Conservation (phyloP, 2,329 filamentous ascomycete genomes). For the Fusarium fujikuroi region DNA sequence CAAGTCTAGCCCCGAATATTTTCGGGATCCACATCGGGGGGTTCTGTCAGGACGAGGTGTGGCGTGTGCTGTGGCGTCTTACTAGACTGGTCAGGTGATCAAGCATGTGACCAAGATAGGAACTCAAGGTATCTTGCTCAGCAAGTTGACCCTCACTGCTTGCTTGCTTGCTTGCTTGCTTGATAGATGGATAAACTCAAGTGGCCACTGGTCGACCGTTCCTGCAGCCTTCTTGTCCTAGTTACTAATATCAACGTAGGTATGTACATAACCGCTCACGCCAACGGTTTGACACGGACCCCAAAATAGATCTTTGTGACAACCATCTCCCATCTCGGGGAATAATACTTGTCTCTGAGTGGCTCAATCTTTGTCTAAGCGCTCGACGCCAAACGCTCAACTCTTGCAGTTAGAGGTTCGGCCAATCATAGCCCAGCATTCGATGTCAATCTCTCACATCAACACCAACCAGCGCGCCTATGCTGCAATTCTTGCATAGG, state of each 20-base stretch:
- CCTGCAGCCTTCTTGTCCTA: slow-evolving; percentile 6
- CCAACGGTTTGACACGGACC: slow-evolving; percentile 25
- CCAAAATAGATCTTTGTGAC: slow-evolving; percentile 31
- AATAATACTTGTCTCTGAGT: slow-evolving; percentile 28
- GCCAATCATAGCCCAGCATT: slow-evolving; percentile 33
- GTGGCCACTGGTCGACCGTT: not conserved
- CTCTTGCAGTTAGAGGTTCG: not conserved
- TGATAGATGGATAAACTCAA: not conserved
- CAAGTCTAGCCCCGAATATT: slow-evolving; percentile 35
- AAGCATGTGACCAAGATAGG: slow-evolving; percentile 8
- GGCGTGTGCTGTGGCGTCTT: not conserved
- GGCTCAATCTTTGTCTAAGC: slow-evolving; percentile 33
- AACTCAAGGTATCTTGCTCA: not conserved
- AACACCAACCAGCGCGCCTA: slow-evolving; percentile 38
- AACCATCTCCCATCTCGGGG: slow-evolving; percentile 17
- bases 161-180: not conserved
- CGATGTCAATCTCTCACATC: slow-evolving; percentile 30
- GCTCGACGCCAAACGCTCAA: slow-evolving; percentile 30
- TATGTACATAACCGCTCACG: slow-evolving; percentile 36
- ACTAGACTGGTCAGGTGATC: slow-evolving; percentile 9
- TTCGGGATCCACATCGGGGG: slow-evolving; percentile 36
- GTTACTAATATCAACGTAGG: not conserved
- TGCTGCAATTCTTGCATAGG: slow-evolving; percentile 41
- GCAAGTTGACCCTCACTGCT: not conserved
- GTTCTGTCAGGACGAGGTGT: not conserved